Percentiles rank a stretch among this genome's conserved stretches.
phyloP scores from a whole-genome alignment of 73 alveolate species.

The Blepharisma japonicum region DNA sequence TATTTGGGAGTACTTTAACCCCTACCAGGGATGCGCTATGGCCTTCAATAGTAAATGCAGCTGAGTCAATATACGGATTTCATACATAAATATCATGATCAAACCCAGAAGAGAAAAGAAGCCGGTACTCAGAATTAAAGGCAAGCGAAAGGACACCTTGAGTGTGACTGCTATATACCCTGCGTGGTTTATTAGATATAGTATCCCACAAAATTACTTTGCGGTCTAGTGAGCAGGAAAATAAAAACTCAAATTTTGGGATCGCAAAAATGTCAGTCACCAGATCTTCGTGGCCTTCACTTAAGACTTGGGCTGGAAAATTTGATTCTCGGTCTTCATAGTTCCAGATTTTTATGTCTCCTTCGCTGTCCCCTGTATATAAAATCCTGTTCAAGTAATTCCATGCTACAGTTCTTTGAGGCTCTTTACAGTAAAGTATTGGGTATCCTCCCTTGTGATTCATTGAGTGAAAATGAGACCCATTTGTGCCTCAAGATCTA shows the following conservation, averaged over 20 bases:
- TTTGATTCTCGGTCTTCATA: constrained; percentile 48
- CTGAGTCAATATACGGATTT: constrained; percentile 74
- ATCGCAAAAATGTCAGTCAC: constrained; percentile 70
- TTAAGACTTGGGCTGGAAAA: constrained; percentile 43
- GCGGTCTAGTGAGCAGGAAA: constrained; percentile 67
- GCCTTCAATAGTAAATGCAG: constrained; percentile 54
- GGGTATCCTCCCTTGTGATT: neutral
- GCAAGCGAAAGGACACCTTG: constrained; percentile 70
- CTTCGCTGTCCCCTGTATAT: constrained; percentile 75
- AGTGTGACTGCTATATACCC: constrained; percentile 69
- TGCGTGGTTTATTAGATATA: constrained; percentile 52
- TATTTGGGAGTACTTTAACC: constrained; percentile 58
- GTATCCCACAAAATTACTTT: constrained; percentile 71
- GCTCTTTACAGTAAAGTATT: constrained; percentile 52
- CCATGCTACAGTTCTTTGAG: constrained; percentile 67
- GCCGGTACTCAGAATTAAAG: constrained; percentile 56
- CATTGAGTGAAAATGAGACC: neutral
- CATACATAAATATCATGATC: constrained; percentile 77
- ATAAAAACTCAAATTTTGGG: constrained; percentile 68
- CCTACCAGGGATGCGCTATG: constrained; percentile 66
- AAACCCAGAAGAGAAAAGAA: constrained; percentile 73
- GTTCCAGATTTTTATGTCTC: constrained; percentile 69
- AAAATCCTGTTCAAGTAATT: constrained; percentile 60
- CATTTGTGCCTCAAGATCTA: constrained; percentile 64
- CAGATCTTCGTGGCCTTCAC: constrained; percentile 61